Percentiles rank a stretch among this genome's conserved stretches.
These are phyloP conservation scores for Trichoderma sp. DNA, from an alignment of 2,329 filamentous ascomycete species.

Conservation along the genomic window DNA sequence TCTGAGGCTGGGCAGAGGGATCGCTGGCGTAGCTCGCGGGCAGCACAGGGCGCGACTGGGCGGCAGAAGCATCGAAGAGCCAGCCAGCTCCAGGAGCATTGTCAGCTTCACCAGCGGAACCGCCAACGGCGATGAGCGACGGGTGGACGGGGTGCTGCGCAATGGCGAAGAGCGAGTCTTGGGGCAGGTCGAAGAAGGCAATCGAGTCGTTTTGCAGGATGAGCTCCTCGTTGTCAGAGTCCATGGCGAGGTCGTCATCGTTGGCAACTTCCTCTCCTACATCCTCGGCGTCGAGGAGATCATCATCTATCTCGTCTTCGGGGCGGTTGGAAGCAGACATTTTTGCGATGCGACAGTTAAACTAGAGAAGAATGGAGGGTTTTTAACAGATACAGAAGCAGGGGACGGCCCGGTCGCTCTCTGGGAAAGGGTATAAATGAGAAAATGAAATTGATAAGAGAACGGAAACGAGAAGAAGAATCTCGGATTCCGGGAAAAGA, in stretches of 20 bases:
- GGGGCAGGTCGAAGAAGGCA: conserved; percentile 87
- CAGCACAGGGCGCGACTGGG: conserved; percentile 63
- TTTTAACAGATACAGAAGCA: background rate
- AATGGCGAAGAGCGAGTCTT: conserved; percentile 91
- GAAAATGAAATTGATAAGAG: background rate
- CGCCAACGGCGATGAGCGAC: conserved; percentile 80
- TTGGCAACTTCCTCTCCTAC: conserved; percentile 68
- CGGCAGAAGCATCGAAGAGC: conserved; percentile 72
- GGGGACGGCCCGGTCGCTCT: background rate
- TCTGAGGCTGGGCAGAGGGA: conserved; percentile 45
- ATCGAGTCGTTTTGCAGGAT: conserved; percentile 85
- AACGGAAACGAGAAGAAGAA: background rate
- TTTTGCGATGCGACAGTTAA: conserved; percentile 13
- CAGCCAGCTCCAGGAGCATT: conserved; percentile 74
- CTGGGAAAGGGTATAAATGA: background rate
- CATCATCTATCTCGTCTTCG: conserved; percentile 35
- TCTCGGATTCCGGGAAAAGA: background rate
- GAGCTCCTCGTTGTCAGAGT: conserved; percentile 72
- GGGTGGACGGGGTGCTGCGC: conserved; percentile 82
- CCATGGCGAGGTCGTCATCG: conserved; percentile 76
- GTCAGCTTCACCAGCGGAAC: conserved; percentile 58
- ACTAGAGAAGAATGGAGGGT: background rate
- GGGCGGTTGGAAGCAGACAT: conserved; percentile 33
- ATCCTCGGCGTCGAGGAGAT: conserved; percentile 74
- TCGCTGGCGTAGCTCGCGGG: conserved; percentile 71